phyloP scores from a whole-genome alignment of 176 grass and related monocot genomes.

The Alopecurus myosuroides region DNA sequence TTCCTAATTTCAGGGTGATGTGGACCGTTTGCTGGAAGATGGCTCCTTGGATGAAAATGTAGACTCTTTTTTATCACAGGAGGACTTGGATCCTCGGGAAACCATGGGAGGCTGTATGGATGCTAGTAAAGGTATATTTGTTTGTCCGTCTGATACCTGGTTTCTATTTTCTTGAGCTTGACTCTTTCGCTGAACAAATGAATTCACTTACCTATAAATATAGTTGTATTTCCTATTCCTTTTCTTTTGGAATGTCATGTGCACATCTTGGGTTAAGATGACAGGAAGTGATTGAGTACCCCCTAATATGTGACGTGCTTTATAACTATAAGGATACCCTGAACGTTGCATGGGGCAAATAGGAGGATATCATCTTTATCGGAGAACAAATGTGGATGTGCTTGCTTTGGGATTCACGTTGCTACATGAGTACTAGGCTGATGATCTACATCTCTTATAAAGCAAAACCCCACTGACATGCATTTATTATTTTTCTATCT shows the following conservation, averaged over 20 bases:
- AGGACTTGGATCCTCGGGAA: slow-evolving; percentile 85
- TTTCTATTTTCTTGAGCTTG: slow-evolving; percentile 26
- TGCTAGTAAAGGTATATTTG: slow-evolving; percentile 62
- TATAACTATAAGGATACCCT: no score
- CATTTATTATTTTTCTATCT: no score
- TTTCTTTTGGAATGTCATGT: not conserved
- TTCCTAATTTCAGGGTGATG: slow-evolving; percentile 58
- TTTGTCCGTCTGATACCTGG: not conserved
- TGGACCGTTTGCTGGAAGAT: slow-evolving; percentile 83
- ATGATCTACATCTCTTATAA: no score
- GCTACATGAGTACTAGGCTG: not conserved
- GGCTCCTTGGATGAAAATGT: slow-evolving; percentile 93
- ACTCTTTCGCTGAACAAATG: not conserved
- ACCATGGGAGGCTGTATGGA: slow-evolving; percentile 62
- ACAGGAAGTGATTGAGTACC: not conserved
- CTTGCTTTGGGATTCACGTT: slow-evolving; percentile 11
- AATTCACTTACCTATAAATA: not conserved
- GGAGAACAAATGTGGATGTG: not conserved
- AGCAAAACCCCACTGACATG: no score
- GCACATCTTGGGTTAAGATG: not conserved
- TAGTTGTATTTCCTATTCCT: not conserved
- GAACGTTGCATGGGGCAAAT: not conserved
- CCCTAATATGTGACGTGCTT: not conserved
- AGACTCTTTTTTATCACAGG: slow-evolving; percentile 91
- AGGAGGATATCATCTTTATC: not conserved